Percentiles rank a stretch among this genome's conserved stretches.
phyloP scores from a whole-genome alignment of 176 grass and related monocot genomes.

The Cenchrus fungigraminus region DNA sequence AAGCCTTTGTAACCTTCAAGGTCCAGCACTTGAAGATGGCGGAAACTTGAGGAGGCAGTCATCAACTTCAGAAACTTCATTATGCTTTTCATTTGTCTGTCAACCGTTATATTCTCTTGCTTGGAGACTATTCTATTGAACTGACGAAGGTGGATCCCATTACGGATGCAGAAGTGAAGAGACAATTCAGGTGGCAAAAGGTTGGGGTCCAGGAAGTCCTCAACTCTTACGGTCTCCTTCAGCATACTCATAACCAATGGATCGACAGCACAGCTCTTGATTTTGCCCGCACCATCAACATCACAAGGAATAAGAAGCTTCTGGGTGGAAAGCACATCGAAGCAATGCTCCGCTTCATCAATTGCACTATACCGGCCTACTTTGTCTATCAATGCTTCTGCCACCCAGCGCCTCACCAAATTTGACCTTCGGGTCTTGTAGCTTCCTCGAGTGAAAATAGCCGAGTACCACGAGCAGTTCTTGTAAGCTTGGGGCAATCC shows the following conservation, averaged over 20 bases:
- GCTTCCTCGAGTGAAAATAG: background rate
- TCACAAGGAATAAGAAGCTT: background rate
- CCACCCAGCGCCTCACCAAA: slow-evolving; percentile 22
- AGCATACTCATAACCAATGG: background rate
- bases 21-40: slow-evolving; percentile 13
- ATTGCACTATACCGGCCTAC: background rate
- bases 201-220: background rate
- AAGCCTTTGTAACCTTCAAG: slow-evolving; percentile 34
- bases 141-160: slow-evolving; percentile 5
- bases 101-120: background rate
- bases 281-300: background rate
- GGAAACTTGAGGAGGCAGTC: background rate
- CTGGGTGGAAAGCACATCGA: background rate
- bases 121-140: background rate
- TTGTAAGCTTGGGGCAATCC: background rate
- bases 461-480: slow-evolving; percentile 25
- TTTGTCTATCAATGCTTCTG: background rate
- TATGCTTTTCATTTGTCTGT: background rate
- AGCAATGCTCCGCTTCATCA: background rate
- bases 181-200: background rate
- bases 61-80: background rate
- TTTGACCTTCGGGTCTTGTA: background rate
- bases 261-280: background rate
- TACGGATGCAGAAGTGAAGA: slow-evolving; percentile 10
- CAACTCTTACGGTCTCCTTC: background rate